Percentiles rank a stretch among this genome's conserved stretches.
These are phyloP conservation scores for Phytophthora pluvialis DNA, from an alignment of 352 stramenopile species.

Conservation along the genomic window DNA sequence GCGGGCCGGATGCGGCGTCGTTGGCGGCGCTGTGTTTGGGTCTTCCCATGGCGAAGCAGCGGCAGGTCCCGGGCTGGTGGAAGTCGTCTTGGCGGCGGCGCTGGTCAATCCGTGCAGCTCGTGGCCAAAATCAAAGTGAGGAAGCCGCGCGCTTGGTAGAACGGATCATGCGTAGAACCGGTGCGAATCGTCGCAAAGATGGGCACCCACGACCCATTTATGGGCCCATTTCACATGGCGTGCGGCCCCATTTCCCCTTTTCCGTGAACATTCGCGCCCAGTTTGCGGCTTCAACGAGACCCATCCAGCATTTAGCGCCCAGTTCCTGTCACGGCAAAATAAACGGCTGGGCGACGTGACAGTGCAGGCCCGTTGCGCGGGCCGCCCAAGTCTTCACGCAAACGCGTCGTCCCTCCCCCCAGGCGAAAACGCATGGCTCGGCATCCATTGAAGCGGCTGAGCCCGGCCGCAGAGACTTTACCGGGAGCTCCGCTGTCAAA, in stretches of 20 bases:
- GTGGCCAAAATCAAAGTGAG: constrained; percentile 33
- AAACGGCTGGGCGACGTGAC: constrained; percentile 33
- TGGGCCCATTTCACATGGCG: not conserved
- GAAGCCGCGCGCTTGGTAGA: not conserved
- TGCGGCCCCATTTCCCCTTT: not conserved
- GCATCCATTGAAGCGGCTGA: not conserved
- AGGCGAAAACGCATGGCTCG: not conserved
- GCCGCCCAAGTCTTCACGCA: not conserved
- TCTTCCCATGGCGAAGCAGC: constrained; percentile 21
- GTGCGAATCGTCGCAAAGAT: too few relatives aligned
- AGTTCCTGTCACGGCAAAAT: constrained; percentile 12
- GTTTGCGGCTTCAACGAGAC: constrained; percentile 7
- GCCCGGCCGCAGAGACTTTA: not conserved
- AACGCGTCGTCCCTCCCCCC: constrained; percentile 23
- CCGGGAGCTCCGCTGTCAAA: constrained; percentile 4
- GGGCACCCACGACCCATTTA: not conserved
- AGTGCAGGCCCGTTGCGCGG: not conserved
- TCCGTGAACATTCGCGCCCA: not conserved
- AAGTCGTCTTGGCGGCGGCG: constrained; percentile 17
- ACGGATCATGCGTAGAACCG: not conserved
- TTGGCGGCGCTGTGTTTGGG: constrained; percentile 9
- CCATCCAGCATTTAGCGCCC: not conserved
- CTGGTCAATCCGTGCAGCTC: constrained; percentile 11
- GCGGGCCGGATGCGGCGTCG: not conserved
- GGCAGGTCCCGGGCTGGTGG: constrained; percentile 14